Evolutionary conservation across 352 stramenopile species (phyloP).

Genomic region (Plasmopara viticola): DNA sequence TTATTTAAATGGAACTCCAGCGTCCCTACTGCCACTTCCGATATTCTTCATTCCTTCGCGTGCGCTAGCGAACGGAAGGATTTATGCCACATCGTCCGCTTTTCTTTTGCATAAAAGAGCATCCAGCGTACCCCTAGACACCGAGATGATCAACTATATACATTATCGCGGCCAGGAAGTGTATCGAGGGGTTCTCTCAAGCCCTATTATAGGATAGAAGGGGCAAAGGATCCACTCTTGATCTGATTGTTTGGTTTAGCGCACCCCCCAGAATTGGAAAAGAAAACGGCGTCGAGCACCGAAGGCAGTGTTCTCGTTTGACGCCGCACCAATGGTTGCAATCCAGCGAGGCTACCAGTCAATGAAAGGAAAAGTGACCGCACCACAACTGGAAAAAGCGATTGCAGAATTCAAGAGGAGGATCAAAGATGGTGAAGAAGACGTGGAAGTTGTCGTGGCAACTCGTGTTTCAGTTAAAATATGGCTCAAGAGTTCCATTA

Average conservation of each 20-base stretch:
- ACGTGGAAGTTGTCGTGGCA: background rate
- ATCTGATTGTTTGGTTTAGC: background rate
- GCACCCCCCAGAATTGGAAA: background rate
- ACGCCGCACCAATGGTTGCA: background rate
- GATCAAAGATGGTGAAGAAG: background rate
- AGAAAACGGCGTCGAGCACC: background rate
- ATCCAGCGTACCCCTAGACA: too few species aligned
- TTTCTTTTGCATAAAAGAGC: too few species aligned
- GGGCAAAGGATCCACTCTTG: too few species aligned
- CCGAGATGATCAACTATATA: too few species aligned
- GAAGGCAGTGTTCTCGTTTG: background rate
- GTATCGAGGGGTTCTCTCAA: too few species aligned
- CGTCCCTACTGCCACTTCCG: too few species aligned
- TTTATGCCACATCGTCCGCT: too few species aligned
- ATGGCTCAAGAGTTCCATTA: background rate
- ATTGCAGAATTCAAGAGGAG: background rate
- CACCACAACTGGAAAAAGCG: background rate
- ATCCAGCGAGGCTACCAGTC: background rate
- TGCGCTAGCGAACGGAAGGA: too few species aligned
- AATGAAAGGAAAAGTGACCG: background rate
- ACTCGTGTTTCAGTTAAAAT: background rate
- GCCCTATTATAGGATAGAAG: too few species aligned
- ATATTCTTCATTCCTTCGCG: too few species aligned
- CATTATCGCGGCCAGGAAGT: too few species aligned
- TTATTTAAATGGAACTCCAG: too few species aligned